These are phyloP conservation scores for Solanum sitiens DNA, from an alignment of 257 asterid species.

Conservation along the genomic window DNA sequence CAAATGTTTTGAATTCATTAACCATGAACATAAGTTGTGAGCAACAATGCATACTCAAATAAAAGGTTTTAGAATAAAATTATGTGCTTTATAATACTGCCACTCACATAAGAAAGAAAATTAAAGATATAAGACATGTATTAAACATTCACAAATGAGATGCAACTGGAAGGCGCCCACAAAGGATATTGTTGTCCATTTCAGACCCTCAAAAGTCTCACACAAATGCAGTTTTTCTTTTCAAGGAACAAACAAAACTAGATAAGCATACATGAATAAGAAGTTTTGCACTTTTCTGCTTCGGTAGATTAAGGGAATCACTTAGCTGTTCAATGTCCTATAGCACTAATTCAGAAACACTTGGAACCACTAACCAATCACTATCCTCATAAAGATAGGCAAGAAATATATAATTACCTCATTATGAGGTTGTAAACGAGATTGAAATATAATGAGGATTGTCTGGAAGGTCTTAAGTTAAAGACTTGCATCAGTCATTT, in stretches of 20 bases:
- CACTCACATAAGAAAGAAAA: background rate
- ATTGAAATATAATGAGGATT: slow-evolving; percentile 78
- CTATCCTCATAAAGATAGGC: background rate
- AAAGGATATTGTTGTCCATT: background rate
- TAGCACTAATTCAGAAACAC: background rate
- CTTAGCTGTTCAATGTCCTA: background rate
- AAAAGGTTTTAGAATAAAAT: background rate
- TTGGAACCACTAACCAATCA: background rate
- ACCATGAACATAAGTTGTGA: too few relatives aligned
- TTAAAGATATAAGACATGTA: background rate
- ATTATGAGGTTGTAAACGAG: slow-evolving; percentile 76
- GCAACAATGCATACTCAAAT: too few relatives aligned
- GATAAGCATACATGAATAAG: background rate
- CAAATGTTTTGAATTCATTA: too few relatives aligned
- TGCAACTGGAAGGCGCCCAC: background rate
- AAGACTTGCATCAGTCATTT: slow-evolving; percentile 83
- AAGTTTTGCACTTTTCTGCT: background rate
- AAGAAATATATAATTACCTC: slow-evolving; percentile 44
- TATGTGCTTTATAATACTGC: background rate
- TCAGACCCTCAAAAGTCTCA: background rate
- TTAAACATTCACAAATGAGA: background rate
- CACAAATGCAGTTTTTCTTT: background rate
- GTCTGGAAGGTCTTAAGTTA: slow-evolving; percentile 85
- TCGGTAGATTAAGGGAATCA: background rate
- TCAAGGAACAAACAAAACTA: background rate